These are phyloP conservation scores for Candida odintsovae DNA, from an alignment of 805 yeast genomes.

Conservation along the genomic window DNA sequence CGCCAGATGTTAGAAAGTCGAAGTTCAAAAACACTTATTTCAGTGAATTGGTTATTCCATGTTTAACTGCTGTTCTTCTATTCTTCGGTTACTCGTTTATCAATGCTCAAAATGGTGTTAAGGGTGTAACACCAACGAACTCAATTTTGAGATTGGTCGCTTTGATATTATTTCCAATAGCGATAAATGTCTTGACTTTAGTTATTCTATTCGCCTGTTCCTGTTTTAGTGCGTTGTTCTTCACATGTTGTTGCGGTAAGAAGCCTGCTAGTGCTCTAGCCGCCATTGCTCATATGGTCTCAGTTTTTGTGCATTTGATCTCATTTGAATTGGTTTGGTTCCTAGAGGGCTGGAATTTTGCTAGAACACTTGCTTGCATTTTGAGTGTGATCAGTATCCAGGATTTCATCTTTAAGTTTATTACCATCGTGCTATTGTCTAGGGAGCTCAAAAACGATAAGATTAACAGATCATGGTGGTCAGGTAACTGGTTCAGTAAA, in stretches of 20 bases:
- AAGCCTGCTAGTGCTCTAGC: slow-evolving; percentile 51
- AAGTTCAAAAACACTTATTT: slow-evolving; percentile 71
- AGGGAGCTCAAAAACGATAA: slow-evolving; percentile 57
- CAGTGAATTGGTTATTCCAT: slow-evolving; percentile 74
- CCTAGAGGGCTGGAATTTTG: slow-evolving; percentile 60
- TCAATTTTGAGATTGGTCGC: slow-evolving; percentile 58
- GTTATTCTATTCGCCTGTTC: slow-evolving; percentile 38
- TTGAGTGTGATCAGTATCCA: slow-evolving; percentile 52
- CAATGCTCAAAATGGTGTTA: slow-evolving; percentile 84
- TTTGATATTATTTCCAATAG: slow-evolving; percentile 43
- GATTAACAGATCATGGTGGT: slow-evolving; percentile 73
- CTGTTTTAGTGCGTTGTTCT: slow-evolving; percentile 42
- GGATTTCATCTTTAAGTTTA: slow-evolving; percentile 44
- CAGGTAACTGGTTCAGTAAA: slow-evolving; percentile 63
- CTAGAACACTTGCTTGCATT: slow-evolving; percentile 56
- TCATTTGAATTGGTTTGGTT: slow-evolving; percentile 62
- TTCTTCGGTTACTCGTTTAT: slow-evolving; percentile 73
- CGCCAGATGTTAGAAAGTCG: slow-evolving; percentile 62
- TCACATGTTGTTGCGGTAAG: slow-evolving; percentile 33
- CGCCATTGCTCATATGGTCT: slow-evolving; percentile 44
- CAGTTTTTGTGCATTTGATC: slow-evolving; percentile 46
- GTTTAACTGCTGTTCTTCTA: slow-evolving; percentile 61
- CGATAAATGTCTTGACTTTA: slow-evolving; percentile 29
- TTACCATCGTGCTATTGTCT: slow-evolving; percentile 46
- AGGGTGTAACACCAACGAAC: slow-evolving; percentile 41